Base-by-base conservation (phyloP, 345 rosid species). In the Eucalyptus erythrocorys region DNA sequence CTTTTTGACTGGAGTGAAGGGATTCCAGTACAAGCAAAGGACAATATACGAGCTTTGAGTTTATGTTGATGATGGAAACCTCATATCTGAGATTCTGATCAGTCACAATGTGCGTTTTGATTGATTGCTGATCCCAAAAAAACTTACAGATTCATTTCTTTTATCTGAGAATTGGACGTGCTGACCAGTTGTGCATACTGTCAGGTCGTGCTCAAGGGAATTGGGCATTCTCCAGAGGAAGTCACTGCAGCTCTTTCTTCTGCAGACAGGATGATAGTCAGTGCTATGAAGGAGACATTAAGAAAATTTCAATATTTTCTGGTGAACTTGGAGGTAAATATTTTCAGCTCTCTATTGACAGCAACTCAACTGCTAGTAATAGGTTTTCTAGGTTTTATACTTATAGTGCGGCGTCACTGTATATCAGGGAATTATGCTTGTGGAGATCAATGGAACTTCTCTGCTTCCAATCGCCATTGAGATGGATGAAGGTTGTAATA, bases 21-120 rank as follows among this genome's bases (percentile, higher is more conserved):
- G 91, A 48, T 98, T 98, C 91, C 95, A 93, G 81, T 96, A 93
- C 89, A 95, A 93, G 93, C 93, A 91, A 87, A 94, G 94, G 91
- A 86, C 90, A 85, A 89, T 88, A 30, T 98, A 93, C 88, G 99
- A 98, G 93, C 97, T 98, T 68, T 87, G 64, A 40, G 96, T 96
- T 84, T 94, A 94, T 81, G 96, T 96, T 87, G 99, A 98, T 88
- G 99, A 97, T 90, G 99, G 99, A 86, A 97, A 99, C 92, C 97
- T 98, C 89, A 97, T 98, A 89, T 95, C 96, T 64, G 99, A 97
- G 93, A 93, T 97, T 89, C 92, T 95, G 86, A 93, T 98, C 76
- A 96, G 94, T 94, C 97, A 96, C 80, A 90, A 92, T 87, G 99
- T 98, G 90, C 92, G 97, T 93, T 85, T 53, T 66, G 87, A 42